These are phyloP conservation scores for Pilasporangium apinafurcum DNA, from an alignment of 352 stramenopile genomes.

Conservation along the genomic window DNA sequence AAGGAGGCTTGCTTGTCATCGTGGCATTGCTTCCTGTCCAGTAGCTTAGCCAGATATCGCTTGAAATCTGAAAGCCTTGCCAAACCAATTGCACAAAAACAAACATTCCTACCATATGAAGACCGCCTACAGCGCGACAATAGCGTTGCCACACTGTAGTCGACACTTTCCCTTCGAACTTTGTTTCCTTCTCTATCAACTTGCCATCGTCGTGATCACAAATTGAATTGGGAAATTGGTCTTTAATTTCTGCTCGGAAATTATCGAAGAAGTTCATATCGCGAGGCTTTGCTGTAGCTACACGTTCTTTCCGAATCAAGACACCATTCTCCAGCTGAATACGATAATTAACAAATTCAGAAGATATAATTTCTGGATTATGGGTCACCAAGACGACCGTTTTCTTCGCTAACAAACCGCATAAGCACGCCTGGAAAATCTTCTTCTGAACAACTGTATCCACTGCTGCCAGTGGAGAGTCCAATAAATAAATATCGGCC, in stretches of 20 bases:
- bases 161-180: constrained; percentile 3
- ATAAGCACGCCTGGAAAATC: constrained; percentile 63
- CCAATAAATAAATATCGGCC: constrained; percentile 74
- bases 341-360: constrained; percentile 13
- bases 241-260: too few species aligned
- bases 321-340: constrained; percentile 17
- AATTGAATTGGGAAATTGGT: too few species aligned
- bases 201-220: background rate
- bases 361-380: constrained; percentile 55
- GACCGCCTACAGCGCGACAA: constrained; percentile 1
- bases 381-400: constrained; percentile 90
- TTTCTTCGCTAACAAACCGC: constrained; percentile 18
- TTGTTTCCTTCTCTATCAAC: constrained; percentile 2
- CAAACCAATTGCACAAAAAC: constrained; percentile 30
- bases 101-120: background rate
- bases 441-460: constrained; percentile 91
- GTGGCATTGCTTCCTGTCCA: constrained; percentile 27
- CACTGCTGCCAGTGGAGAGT: constrained; percentile 90
- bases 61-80: constrained; percentile 40
- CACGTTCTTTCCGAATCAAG: constrained; percentile 1
- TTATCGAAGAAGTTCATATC: too few species aligned
- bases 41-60: constrained; percentile 78
- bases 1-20: constrained; percentile 61
- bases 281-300: too few species aligned
- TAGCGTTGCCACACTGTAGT: constrained; percentile 6